Percentiles rank a stretch among this genome's conserved stretches.
phyloP scores from a whole-genome alignment of 1,284 basidiomycete genomes.

The Cutaneotrichosporon cutaneum region DNA sequence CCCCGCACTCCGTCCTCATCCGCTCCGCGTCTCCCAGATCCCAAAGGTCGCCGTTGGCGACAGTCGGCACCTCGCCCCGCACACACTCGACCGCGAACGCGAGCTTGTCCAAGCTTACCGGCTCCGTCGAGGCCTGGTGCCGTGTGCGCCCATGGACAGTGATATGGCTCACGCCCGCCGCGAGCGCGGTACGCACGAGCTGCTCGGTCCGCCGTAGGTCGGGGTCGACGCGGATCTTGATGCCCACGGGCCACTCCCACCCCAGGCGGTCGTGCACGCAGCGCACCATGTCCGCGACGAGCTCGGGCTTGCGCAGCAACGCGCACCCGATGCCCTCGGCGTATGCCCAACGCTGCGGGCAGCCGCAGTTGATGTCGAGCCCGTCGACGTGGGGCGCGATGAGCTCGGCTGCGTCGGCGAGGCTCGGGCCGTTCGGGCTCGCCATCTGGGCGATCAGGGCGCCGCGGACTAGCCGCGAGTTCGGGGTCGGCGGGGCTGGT shows the following conservation, averaged over 20 bases:
- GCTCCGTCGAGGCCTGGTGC: constrained; percentile 58
- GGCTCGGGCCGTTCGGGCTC: constrained; percentile 55
- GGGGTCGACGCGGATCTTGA: constrained; percentile 62
- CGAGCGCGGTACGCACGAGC: constrained; percentile 55
- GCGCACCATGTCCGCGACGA: constrained; percentile 60
- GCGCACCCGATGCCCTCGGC: constrained; percentile 61
- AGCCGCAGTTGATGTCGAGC: constrained; percentile 62
- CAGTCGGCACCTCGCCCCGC: constrained; percentile 57
- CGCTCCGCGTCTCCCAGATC: constrained; percentile 54
- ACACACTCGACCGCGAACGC: constrained; percentile 58
- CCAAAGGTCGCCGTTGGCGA: constrained; percentile 63
- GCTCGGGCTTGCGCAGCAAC: constrained; percentile 60
- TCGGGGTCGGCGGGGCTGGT: constrained; percentile 28
- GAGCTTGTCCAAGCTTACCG: constrained; percentile 58
- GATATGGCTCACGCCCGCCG: constrained; percentile 53
- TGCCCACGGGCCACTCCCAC: constrained; percentile 58
- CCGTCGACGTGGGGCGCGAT: constrained; percentile 57
- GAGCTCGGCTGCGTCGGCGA: constrained; percentile 61
- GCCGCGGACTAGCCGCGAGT: constrained; percentile 54
- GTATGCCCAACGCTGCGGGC: constrained; percentile 59
- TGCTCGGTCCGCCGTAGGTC: constrained; percentile 57
- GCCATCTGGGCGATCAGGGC: constrained; percentile 61
- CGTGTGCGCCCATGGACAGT: constrained; percentile 62
- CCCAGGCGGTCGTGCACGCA: constrained; percentile 59
- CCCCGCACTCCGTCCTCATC: constrained; percentile 56